Percentiles rank a stretch among this genome's conserved stretches.
Evolutionary conservation across 306 rosid species (phyloP).

Genomic region (Castanea sativa): DNA sequence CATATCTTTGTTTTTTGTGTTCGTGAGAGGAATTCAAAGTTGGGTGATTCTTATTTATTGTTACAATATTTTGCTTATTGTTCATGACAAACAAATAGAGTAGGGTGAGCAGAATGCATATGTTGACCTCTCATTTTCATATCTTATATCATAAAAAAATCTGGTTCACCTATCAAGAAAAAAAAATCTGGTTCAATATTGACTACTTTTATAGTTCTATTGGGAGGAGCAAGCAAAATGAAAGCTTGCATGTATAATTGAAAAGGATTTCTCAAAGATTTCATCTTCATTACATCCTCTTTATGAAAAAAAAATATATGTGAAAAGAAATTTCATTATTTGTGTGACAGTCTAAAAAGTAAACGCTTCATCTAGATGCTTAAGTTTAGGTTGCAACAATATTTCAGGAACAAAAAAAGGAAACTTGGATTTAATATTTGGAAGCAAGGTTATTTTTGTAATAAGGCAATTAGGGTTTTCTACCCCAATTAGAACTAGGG

Average conservation of each 20-base stretch:
- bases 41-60: neutral
- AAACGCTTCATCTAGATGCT: neutral
- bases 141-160: neutral
- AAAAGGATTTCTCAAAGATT: neutral
- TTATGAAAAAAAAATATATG: neutral
- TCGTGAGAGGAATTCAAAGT: neutral
- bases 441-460: too few relatives aligned
- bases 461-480: too few relatives aligned
- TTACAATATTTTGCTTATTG: neutral
- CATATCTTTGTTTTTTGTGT: too few relatives aligned
- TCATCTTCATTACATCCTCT: neutral
- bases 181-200: neutral
- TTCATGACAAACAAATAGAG: neutral
- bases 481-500: too few relatives aligned
- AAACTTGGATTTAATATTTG: too few relatives aligned
- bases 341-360: neutral
- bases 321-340: neutral
- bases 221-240: neutral
- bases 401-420: neutral
- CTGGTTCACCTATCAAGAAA: neutral
- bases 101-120: neutral
- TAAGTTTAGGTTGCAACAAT: neutral
- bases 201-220: neutral
- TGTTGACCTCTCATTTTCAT: neutral
- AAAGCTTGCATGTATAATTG: neutral